Evolutionary conservation across 2,329 filamentous ascomycete species (phyloP).

Genomic region (Pseudopithomyces maydicus): DNA sequence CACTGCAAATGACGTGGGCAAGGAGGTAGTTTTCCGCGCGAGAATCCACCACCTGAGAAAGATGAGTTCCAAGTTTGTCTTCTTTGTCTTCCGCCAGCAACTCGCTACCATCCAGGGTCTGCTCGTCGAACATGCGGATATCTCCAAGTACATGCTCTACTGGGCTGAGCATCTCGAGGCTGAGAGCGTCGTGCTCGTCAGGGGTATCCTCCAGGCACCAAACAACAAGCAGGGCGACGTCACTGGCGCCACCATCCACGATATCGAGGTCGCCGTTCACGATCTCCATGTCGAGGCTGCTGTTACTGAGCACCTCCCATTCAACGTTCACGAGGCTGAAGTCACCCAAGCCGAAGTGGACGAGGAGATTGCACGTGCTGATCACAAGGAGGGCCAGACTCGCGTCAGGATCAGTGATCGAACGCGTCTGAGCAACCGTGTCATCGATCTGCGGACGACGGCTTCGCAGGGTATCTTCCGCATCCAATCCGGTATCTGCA

Average conservation of each 20-base stretch:
- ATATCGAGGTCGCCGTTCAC: conserved; percentile 75
- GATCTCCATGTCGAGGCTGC: conserved; percentile 66
- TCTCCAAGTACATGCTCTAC: conserved; percentile 77
- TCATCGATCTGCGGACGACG: conserved; percentile 84
- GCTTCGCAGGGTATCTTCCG: conserved; percentile 87
- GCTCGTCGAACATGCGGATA: conserved; percentile 64
- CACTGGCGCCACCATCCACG: conserved; percentile 74
- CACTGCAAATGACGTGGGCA: conserved; percentile 58
- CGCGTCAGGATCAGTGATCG: conserved; percentile 70
- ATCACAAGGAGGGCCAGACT: conserved; percentile 60
- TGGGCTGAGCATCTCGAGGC: conserved; percentile 84
- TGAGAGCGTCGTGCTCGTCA: conserved; percentile 79
- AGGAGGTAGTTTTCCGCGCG: conserved; percentile 69
- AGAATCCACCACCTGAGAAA: conserved; percentile 79
- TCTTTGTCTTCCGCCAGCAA: conserved; percentile 85
- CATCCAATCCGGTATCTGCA: conserved; percentile 79
- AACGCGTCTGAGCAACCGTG: conserved; percentile 76
- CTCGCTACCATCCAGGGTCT: conserved; percentile 84
- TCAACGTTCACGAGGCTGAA: conserved; percentile 73
- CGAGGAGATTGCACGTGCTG: conserved; percentile 55
- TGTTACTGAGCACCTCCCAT: conserved; percentile 67
- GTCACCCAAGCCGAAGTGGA: conserved; percentile 63
- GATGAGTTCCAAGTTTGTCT: conserved; percentile 81
- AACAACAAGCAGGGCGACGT: conserved; percentile 69
- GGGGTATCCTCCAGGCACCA: conserved; percentile 73